A percentile compares a stretch with the other conserved stretches of the same genome.
Evolutionary conservation across 1,284 basidiomycete species (phyloP).

Genomic region (Wolfiporia cocos): DNA sequence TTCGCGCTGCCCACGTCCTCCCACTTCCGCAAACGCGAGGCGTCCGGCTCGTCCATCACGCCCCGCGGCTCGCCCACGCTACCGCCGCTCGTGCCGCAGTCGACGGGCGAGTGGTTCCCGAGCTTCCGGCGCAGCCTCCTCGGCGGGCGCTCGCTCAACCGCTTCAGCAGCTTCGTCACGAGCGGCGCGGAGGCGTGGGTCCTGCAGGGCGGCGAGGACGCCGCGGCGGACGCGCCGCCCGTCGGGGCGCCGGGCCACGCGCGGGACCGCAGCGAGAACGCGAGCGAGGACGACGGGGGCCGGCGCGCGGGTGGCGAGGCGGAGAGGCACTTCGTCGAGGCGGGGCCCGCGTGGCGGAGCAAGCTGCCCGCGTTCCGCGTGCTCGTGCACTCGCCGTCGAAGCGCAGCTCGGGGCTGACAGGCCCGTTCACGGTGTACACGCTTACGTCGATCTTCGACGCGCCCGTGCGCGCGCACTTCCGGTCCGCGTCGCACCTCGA

Average conservation of each 20-base stretch:
- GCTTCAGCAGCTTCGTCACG: constrained; percentile 81
- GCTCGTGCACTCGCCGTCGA: constrained; percentile 75
- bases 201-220: constrained; percentile 43
- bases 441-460: constrained; percentile 68
- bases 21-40: constrained; percentile 26
- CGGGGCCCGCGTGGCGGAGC: constrained; percentile 67
- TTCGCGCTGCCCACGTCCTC: constrained; percentile 28
- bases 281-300: constrained; percentile 27
- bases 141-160: constrained; percentile 71
- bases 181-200: constrained; percentile 81
- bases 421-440: constrained; percentile 73
- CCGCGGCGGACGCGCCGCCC: constrained; percentile 16
- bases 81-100: constrained; percentile 57
- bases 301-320: constrained; percentile 40
- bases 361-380: constrained; percentile 69
- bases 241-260: constrained; percentile 11
- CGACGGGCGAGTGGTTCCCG: constrained; percentile 73
- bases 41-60: constrained; percentile 43
- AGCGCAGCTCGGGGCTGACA: constrained; percentile 56
- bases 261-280: constrained; percentile 10
- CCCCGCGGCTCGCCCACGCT: constrained; percentile 43
- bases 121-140: constrained; percentile 67
- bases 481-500: constrained; percentile 15
- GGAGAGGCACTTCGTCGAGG: constrained; percentile 68
- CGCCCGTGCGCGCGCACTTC: constrained; percentile 13